Evolutionary conservation across 75 land plant genomes (phyloP).

Genomic region (Sequoiadendron giganteum): DNA sequence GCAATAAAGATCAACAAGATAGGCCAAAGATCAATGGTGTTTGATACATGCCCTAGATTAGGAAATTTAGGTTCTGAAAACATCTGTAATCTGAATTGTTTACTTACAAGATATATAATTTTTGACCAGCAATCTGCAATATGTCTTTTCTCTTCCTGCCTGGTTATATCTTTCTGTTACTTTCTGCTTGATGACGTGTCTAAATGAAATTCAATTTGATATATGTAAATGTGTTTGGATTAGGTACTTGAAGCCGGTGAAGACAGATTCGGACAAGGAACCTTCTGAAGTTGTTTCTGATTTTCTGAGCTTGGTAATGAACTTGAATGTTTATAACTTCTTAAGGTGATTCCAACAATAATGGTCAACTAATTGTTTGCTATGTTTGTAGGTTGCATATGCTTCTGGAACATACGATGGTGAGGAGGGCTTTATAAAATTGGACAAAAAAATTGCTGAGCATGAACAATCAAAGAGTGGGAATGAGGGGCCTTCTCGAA

Average conservation of each 20-base stretch:
- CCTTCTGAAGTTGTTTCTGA: constrained; percentile 44
- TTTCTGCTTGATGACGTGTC: neutral
- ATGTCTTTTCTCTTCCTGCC: neutral
- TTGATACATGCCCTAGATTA: neutral
- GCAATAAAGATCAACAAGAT: neutral
- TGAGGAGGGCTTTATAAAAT: constrained; percentile 58
- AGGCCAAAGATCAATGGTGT: neutral
- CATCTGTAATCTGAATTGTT: neutral
- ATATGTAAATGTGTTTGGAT: neutral
- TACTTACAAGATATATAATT: neutral
- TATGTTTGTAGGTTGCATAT: constrained; percentile 68
- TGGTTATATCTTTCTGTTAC: neutral
- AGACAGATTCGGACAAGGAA: constrained; percentile 36
- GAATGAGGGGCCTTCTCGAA: constrained; percentile 55
- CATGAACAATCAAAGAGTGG: constrained; percentile 58
- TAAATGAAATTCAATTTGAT: neutral
- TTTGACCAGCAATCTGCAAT: neutral
- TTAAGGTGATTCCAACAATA: neutral
- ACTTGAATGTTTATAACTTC: neutral
- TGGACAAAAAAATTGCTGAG: constrained; percentile 61
- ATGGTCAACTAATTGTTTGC: neutral
- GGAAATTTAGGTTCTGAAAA: neutral
- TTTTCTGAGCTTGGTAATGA: constrained; percentile 74
- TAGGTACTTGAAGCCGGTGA: constrained; percentile 62
- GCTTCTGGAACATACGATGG: constrained; percentile 82